Base-by-base conservation (phyloP, 176 grass and related monocot species). In the Juncus inflexus region DNA sequence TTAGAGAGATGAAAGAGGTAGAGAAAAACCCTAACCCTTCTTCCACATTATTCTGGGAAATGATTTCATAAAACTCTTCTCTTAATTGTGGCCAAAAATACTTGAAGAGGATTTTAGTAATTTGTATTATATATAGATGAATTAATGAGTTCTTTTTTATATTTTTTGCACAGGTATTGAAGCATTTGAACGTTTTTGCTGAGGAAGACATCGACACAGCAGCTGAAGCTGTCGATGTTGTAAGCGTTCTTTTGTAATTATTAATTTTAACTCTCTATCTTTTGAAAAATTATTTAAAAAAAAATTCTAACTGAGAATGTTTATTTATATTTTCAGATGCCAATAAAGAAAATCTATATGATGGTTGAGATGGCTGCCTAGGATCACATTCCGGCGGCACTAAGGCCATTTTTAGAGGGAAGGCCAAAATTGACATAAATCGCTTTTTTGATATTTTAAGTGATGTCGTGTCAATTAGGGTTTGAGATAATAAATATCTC, bases 301-400 rank as follows among this genome's bases (percentile, higher is more conserved):
- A 9, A 12, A 12, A 55, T 55, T 8, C 51, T 55, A 8, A 9
- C 9, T 9, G 51, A 55, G 51, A 8, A 60, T 67, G 42, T 35
- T 4, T 56, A 7, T 58, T 41, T 40, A 12, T 15, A 15, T 83
- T 56, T 86, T 51, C 84, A 96, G 92, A 86, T 96, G 82, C 87
- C 86, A 3, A 78, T 96, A 55, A 90, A 90, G n/a, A n/a, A n/a
- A n/a, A n/a, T n/a, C n/a, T n/a, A n/a, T n/a, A n/a, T n/a, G n/a
- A n/a, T n/a, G n/a, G 80, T 96, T 13, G 92, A 96, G 84, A 96
- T 96, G 91, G 91, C 91, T 63, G 84, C 81, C 7, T 90, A 70
- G 91, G 91, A 39, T 72, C 81, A 16, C 40, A 50, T 35, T 65
- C 84, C 6, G 82, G 82, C 61, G 85, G 79, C 62, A 84, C 91